Evolutionary conservation across 441 rosid genomes (phyloP).

Genomic region (Populus hybrid): DNA sequence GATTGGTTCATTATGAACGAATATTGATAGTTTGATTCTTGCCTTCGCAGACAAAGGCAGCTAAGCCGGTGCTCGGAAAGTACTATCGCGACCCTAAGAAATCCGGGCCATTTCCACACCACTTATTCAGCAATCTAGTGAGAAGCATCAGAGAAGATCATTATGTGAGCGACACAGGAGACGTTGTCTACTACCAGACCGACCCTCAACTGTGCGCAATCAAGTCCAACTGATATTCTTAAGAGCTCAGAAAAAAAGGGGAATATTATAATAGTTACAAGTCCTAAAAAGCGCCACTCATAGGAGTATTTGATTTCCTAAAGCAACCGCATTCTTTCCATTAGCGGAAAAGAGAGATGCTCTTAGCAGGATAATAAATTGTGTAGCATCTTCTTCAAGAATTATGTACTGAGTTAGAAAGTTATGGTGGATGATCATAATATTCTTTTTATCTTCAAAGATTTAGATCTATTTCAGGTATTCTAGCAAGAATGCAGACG

Average conservation of each 20-base stretch:
- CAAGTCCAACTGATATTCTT: conserved; percentile 3
- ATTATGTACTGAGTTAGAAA: neutral
- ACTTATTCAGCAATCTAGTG: conserved; percentile 32
- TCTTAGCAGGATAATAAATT: neutral
- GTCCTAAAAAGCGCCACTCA: neutral
- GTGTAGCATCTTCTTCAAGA: neutral
- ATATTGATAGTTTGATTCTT: neutral
- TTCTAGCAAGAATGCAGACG: neutral
- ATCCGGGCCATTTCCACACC: conserved; percentile 47
- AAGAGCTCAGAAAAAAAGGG: neutral
- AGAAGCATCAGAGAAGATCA: conserved; percentile 46
- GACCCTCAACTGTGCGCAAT: conserved; percentile 23
- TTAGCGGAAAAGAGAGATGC: neutral
- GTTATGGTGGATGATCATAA: neutral
- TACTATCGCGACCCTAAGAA: conserved; percentile 52
- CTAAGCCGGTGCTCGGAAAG: conserved; percentile 50
- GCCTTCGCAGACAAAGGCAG: conserved; percentile 24
- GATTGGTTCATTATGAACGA: neutral
- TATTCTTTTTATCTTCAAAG: neutral
- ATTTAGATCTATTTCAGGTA: neutral
- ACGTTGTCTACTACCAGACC: conserved; percentile 41
- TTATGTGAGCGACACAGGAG: conserved; percentile 50
- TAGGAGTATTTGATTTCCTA: neutral
- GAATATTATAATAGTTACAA: neutral
- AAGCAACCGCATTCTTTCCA: neutral